These are phyloP conservation scores for Paraphoma sp. DNA, from an alignment of 2,329 filamentous ascomycete genomes.

Conservation along the genomic window DNA sequence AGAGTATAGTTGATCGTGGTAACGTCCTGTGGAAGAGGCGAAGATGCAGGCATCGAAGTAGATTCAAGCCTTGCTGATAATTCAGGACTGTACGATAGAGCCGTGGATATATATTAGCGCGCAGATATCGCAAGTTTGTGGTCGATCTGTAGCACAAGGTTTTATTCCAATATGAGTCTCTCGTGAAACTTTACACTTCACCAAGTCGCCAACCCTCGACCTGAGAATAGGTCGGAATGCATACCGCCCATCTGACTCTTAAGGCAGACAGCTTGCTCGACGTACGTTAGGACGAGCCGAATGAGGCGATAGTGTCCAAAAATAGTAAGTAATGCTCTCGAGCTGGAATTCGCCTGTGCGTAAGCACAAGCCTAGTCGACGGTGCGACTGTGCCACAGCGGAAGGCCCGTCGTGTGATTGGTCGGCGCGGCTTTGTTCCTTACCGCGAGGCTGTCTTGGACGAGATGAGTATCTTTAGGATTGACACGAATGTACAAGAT, in stretches of 20 bases:
- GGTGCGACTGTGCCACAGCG: not conserved
- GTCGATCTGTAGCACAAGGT: not conserved
- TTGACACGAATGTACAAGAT: not conserved
- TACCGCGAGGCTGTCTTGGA: not conserved
- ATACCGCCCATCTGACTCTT: slow-evolving; percentile 22
- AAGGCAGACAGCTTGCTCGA: not conserved
- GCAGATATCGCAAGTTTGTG: not conserved
- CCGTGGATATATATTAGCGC: no score
- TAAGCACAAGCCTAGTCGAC: slow-evolving; percentile 8
- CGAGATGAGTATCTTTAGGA: not conserved
- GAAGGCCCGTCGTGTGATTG: not conserved
- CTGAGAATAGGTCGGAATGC: slow-evolving; percentile 22
- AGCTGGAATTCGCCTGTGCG: slow-evolving; percentile 14
- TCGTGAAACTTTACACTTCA: not conserved
- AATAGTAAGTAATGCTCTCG: slow-evolving; percentile 16
- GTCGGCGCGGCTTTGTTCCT: not conserved
- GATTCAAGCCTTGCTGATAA: slow-evolving; percentile 12
- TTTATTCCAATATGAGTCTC: no score
- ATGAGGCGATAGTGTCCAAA: slow-evolving; percentile 19
- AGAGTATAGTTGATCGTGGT: slow-evolving; percentile 45
- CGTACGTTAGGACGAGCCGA: slow-evolving; percentile 9
- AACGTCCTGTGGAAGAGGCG: slow-evolving; percentile 40
- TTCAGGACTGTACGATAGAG: no score
- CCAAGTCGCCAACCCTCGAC: not conserved
- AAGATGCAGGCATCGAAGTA: slow-evolving; percentile 31